Base-by-base conservation (phyloP, 2,329 filamentous ascomycete genomes). In the Parascedosporium putredinis region DNA sequence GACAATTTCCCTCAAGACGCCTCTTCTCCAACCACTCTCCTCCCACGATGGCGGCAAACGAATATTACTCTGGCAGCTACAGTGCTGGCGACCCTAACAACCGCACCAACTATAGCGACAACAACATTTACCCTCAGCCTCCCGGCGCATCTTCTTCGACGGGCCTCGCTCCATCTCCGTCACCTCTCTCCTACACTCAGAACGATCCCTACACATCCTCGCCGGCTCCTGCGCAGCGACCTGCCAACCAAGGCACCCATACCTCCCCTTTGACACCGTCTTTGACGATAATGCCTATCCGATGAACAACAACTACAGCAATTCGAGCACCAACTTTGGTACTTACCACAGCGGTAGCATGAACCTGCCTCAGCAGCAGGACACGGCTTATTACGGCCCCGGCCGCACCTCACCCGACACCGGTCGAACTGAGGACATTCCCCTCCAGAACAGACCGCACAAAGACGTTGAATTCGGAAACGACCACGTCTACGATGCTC, bases 261-360 rank as follows among this genome's bases (percentile, higher is more conserved):
- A 44, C 67, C 57, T 75, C 79, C 81, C 82, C 8, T 84, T 84
- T 60, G 77, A 80, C 50, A 77, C 75, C 45, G 78, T 81, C 50
- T 85, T 85, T 62, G 81, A 84, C 64, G 82, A 86, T 62, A 71
- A 81, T 65, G 73, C 75, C 51, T 84, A 86, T 60, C 78, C 80
- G 50, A 68, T 74, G 47, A 72, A 72, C 50, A 49, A 48, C 23
- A 43, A 48, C 46, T 8, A 44, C 50, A 29, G 52, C 51, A 10
- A 45, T 51, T 40, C 60, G 62, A 42, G 55, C 36, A 27, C 20
- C 5, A 42, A 40, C 59, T 50, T 58, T 65, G 31, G 63, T 24
- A 45, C 51, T 31, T 20, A 50, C 45, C 45, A 52, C 36, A 46
- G 50, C 45, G 40, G 34, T 24, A 51, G 47, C 44, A 25, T 64